Base-by-base conservation (phyloP, 495 filamentous ascomycete species). In the Podospora pseudoanserina region DNA sequence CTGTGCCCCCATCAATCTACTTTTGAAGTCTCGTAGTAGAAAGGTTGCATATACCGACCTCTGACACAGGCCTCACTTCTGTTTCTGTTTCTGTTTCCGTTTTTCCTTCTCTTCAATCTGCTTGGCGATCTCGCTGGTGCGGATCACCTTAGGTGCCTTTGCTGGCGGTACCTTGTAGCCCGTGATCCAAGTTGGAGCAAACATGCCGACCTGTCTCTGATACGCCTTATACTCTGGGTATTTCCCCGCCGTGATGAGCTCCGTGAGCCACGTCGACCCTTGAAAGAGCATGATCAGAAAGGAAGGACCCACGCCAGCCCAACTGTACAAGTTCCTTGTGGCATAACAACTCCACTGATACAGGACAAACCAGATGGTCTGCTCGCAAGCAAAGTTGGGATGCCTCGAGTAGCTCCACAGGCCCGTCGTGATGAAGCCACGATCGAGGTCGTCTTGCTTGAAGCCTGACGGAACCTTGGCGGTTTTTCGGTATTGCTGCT, bases 351-450 rank as follows among this genome's bases (percentile, higher is more conserved):
- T 85, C 95, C 95, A 99, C 67, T 90, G 83, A 76, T 98, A 98
- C 66, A 97, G 75, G 28, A 85, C 75, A 49, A 96, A 78, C 96
- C 96, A 99, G 75, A 98, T 88, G 30, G 89, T 85, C 80, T 98
- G 94, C 78, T 99, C 96, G 54, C 92, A 91, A 30, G 89, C 86
- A 74, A 97, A 98, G 79, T 98, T 98, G 54, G 96, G 96, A 77
- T 99, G 96, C 9, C 96, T 87, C 67, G 87, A 91, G 75, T 86
- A 92, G 0, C 88, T 89, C 90, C 90, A 99, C 23, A 99, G 82
- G 0, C 96, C 96, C 2, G 83, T 87, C 49, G 92, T 89, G 60
- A 91, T 85, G 77, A 99, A 99, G 59, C 96, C 96, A 58, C 96
- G 89, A 72, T 97, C 93, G 1, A 99, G 85, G 68, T 97, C 93